These are phyloP conservation scores for Centrapalus pauciflorus DNA, from an alignment of 129 eudicot genomes.

Conservation along the genomic window DNA sequence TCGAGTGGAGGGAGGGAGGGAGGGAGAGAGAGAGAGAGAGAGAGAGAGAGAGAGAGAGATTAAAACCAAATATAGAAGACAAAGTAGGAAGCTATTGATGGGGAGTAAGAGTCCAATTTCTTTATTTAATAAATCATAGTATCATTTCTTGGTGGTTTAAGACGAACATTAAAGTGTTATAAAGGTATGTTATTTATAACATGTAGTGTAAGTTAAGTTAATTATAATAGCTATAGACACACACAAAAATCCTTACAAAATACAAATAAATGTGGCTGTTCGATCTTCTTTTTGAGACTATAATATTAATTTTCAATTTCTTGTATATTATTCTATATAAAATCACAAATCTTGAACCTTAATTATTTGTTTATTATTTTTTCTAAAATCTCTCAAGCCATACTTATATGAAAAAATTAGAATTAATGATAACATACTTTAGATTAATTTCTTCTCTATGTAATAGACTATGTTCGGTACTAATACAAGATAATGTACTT, in stretches of 20 bases:
- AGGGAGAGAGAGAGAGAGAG: no score
- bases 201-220: not conserved
- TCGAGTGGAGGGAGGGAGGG: no score
- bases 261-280: slow-evolving; percentile 12
- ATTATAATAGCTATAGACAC: not conserved
- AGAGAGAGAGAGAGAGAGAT: no score
- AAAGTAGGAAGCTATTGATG: not conserved
- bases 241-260: not conserved
- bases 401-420: no score
- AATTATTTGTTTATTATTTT: not conserved
- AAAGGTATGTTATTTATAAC: not conserved
- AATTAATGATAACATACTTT: no score
- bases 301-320: not conserved
- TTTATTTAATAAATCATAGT: not conserved
- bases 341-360: not conserved
- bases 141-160: not conserved
- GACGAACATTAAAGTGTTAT: not conserved
- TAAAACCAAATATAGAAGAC: not conserved
- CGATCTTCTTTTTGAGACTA: slow-evolving; percentile 18
- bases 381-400: no score
- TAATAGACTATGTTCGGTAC: no score
- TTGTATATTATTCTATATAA: not conserved
- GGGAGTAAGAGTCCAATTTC: not conserved
- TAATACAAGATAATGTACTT: no score
- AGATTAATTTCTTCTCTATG: no score